These are phyloP conservation scores for Rutstroemia sydowiana DNA, from an alignment of 2,329 filamentous ascomycete species.

Conservation along the genomic window DNA sequence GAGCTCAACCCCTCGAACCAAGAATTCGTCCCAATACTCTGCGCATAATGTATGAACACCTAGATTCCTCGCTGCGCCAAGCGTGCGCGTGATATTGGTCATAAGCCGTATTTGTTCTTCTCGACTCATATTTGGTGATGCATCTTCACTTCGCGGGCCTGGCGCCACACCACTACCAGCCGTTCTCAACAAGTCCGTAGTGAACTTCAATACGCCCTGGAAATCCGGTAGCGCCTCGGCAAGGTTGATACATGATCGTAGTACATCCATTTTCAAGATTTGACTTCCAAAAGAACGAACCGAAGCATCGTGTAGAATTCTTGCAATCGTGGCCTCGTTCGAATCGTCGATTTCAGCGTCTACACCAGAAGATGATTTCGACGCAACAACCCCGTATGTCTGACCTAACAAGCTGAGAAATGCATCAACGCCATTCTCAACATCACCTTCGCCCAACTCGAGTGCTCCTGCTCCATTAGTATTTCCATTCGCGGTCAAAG, in stretches of 20 bases:
- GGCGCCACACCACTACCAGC: slow-evolving; percentile 76
- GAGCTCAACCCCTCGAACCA: slow-evolving; percentile 70
- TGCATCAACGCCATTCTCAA: slow-evolving; percentile 58
- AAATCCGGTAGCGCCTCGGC: slow-evolving; percentile 93
- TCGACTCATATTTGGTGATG: slow-evolving; percentile 60
- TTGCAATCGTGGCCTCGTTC: slow-evolving; percentile 44
- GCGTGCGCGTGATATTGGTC: slow-evolving; percentile 79
- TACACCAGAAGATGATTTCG: slow-evolving; percentile 5
- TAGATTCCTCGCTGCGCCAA: slow-evolving; percentile 67
- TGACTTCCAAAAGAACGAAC: slow-evolving; percentile 67
- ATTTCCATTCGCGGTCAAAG: slow-evolving; percentile 47
- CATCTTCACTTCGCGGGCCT: slow-evolving; percentile 59
- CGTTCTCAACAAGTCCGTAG: slow-evolving; percentile 73
- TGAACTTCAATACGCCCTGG: slow-evolving; percentile 79
- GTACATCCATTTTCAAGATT: slow-evolving; percentile 74
- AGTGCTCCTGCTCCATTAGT: slow-evolving; percentile 46
- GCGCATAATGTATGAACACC: slow-evolving; percentile 64
- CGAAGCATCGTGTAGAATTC: slow-evolving; percentile 53
- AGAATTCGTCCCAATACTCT: slow-evolving; percentile 95
- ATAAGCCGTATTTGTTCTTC: slow-evolving; percentile 84
- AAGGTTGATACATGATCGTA: slow-evolving; percentile 85
- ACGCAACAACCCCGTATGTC: slow-evolving; percentile 54
- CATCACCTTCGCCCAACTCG: slow-evolving; percentile 56
- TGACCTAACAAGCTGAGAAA: slow-evolving; percentile 54
- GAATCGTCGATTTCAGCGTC: slow-evolving; percentile 35